A percentile compares a stretch with the other conserved stretches of the same genome.
These are phyloP conservation scores for Porcisia deanei DNA, from an alignment of 208 protist genomes.

Conservation along the genomic window DNA sequence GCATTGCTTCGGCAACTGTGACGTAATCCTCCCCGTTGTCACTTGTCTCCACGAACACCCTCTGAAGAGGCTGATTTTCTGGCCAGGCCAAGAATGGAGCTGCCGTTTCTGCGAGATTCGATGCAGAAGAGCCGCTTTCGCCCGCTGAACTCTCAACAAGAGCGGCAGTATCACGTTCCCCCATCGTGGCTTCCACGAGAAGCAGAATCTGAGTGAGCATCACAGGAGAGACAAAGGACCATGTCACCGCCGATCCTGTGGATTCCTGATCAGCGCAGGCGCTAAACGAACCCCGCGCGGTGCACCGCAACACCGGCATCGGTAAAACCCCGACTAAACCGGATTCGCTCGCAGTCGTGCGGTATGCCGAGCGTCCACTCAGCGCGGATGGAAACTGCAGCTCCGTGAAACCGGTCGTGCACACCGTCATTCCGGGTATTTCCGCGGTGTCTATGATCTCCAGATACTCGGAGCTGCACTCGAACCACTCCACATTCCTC, in stretches of 20 bases:
- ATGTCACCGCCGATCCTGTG: constrained; percentile 9
- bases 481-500: constrained; percentile 50
- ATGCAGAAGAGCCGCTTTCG: neutral
- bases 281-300: neutral
- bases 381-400: constrained; percentile 26
- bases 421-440: constrained; percentile 33
- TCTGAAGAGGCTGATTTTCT: neutral
- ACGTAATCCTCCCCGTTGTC: constrained; percentile 74
- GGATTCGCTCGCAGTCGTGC: neutral
- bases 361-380: constrained; percentile 9
- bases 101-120: neutral
- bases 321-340: neutral
- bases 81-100: neutral
- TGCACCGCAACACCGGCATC: constrained; percentile 26
- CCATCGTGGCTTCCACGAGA: constrained; percentile 8
- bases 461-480: constrained; percentile 26
- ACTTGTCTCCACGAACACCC: constrained; percentile 76
- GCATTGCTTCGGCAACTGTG: constrained; percentile 24
- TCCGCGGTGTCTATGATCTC: constrained; percentile 31
- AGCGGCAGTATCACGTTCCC: too few relatives aligned
- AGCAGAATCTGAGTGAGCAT: constrained; percentile 25
- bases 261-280: neutral
- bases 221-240: constrained; percentile 25
- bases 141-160: neutral
- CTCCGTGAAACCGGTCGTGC: constrained; percentile 45